phyloP scores from a whole-genome alignment of 2,329 filamentous ascomycete species.

The Colletotrichum eremochloae region DNA sequence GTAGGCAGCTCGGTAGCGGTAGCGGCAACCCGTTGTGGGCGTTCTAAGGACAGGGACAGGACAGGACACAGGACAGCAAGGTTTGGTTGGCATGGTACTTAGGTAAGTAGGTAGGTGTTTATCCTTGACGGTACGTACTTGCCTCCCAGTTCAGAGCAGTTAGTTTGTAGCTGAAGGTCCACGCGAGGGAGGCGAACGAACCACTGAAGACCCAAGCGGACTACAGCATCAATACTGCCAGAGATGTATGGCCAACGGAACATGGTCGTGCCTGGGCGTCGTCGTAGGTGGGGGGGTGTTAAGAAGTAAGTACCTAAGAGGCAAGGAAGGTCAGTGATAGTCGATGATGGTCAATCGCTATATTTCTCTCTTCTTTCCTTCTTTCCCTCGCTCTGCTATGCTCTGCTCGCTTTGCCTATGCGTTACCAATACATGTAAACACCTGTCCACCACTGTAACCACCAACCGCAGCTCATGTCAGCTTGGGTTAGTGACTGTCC shows the following conservation, averaged over 20 bases:
- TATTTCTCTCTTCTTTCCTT: background rate
- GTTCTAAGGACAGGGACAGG: background rate
- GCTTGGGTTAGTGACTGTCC: slow-evolving; percentile 12
- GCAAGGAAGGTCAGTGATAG: slow-evolving; percentile 16
- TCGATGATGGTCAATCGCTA: background rate
- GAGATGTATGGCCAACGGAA: slow-evolving; percentile 18
- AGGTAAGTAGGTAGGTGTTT: background rate
- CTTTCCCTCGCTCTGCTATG: background rate
- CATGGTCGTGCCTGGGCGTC: slow-evolving; percentile 3
- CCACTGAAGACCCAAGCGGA: slow-evolving; percentile 6
- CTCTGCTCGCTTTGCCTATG: background rate
- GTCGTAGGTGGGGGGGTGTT: slow-evolving; percentile 14
- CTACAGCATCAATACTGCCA: background rate
- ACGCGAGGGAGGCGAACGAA: slow-evolving; percentile 23
- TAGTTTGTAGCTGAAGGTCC: slow-evolving; percentile 10
- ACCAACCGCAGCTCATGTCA: background rate
- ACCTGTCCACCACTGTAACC: background rate
- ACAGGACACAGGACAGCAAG: background rate
- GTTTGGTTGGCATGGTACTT: slow-evolving; percentile 8
- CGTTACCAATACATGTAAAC: background rate
- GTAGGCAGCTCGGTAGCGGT: slow-evolving; percentile 2
- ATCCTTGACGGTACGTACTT: slow-evolving; percentile 24
- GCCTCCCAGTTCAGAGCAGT: slow-evolving; percentile 6
- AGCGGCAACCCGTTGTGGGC: slow-evolving; percentile 11
- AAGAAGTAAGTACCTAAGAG: background rate